Evolutionary conservation across 768 basidiomycete species (phyloP).

Genomic region (Cystofilobasidium bisporidii): DNA sequence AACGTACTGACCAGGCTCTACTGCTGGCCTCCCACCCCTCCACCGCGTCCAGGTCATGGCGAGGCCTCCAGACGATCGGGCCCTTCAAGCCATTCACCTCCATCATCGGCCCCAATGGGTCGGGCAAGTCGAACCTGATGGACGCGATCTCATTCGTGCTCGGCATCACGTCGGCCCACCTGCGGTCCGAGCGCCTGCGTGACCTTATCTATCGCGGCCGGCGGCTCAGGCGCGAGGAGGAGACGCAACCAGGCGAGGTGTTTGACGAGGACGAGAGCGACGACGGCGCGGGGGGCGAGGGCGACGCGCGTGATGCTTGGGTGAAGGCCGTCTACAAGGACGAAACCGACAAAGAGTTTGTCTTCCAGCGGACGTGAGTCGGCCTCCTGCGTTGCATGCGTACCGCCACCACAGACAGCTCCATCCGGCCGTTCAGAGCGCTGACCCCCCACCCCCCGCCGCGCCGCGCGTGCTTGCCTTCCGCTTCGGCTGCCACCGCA

Average conservation of each 20-base stretch:
- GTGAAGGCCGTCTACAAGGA: conserved; percentile 86
- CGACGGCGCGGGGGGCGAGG: conserved; percentile 56
- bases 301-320: conserved; percentile 86
- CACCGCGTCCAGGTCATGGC: conserved; percentile 67
- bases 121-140: conserved; percentile 98
- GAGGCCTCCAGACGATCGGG: conserved; percentile 73
- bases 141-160: conserved; percentile 99
- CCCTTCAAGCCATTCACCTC: conserved; percentile 83
- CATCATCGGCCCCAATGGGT: conserved; percentile 96
- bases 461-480: too few species aligned
- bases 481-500: conserved; percentile 36
- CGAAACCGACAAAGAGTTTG: conserved; percentile 66
- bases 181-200: conserved; percentile 84
- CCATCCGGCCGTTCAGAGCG: background rate
- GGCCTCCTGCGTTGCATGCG: background rate
- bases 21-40: background rate
- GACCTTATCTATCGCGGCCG: conserved; percentile 94
- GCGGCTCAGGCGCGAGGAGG: conserved; percentile 40
- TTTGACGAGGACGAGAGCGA: conserved; percentile 35
- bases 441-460: background rate
- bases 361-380: conserved; percentile 82
- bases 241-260: conserved; percentile 31
- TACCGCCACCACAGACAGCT: too few species aligned
- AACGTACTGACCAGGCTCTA: background rate
- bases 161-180: conserved; percentile 84